A percentile compares a stretch with the other conserved stretches of the same genome.
Conservation (phyloP, 768 basidiomycete genomes). For the Postia placenta region DNA sequence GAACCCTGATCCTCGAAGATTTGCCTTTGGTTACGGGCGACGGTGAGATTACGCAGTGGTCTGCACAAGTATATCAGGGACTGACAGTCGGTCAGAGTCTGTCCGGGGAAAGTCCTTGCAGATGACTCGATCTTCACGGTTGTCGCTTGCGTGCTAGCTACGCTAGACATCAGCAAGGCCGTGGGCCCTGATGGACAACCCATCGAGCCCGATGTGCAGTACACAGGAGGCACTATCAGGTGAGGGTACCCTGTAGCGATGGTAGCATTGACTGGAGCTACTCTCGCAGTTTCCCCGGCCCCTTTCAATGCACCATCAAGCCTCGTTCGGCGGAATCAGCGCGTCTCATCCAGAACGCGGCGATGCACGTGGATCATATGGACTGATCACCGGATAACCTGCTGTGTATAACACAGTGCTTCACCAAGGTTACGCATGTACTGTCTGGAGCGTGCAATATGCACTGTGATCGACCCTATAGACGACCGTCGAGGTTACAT, state of each 20-base stretch:
- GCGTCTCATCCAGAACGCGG: no score
- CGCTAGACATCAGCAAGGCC: slow-evolving; percentile 12
- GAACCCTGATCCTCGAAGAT: slow-evolving; percentile 6
- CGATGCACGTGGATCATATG: no score
- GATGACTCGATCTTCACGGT: slow-evolving; percentile 13
- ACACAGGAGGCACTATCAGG: not conserved
- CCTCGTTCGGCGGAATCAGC: not conserved
- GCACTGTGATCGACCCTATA: no score
- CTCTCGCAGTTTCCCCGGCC: not conserved
- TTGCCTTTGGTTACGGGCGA: slow-evolving; percentile 10
- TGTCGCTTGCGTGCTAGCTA: slow-evolving; percentile 13
- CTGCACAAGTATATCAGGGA: not conserved
- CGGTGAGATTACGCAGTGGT: not conserved
- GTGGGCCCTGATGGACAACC: slow-evolving; percentile 12
- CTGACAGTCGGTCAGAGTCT: slow-evolving; percentile 4
- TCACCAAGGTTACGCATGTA: no score
- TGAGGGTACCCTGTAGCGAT: not conserved
- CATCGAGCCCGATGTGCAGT: not conserved
- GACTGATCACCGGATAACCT: no score
- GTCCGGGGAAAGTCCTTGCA: slow-evolving; percentile 12
- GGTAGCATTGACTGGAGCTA: not conserved
- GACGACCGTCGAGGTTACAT: no score
- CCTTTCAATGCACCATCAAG: not conserved
- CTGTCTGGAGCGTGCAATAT: no score
- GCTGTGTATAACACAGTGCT: no score